Evolutionary conservation across 805 yeast genomes (phyloP), one percentile per base, ranked within the genome.

Genomic region (Yamadazyma sp.): DNA sequence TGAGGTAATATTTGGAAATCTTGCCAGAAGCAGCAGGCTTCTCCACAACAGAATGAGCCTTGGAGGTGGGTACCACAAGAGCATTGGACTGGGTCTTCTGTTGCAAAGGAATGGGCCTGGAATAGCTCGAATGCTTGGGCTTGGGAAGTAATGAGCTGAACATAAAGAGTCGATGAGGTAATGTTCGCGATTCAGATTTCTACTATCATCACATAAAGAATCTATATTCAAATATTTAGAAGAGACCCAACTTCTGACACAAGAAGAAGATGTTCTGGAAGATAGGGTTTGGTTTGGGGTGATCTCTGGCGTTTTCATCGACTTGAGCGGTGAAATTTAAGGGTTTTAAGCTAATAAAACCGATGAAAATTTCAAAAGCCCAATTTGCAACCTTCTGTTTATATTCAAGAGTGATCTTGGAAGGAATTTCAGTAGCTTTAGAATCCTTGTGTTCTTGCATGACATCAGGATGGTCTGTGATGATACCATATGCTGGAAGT

Each of bases 81-180:
- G 28, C 33, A 2, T 30, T 30, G 3, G 23, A 17, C 18, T 33
- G 24, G 18, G 29, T 15, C 4, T 14, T 19, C 18, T 12, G n/a
- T 8, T 32, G 30, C 16, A 28, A 42, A 19, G 28, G 35, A 6
- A 44, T 50, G 3, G 31, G 14, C 23, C 23, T 38, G 3, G 31
- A 18, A 33, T 53, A 52, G 1, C 45, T 33, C 4, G 57, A 43
- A 31, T 60, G 47, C 27, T 56, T 52, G 3, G 70, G 69, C 17
- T 31, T 47, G n/a, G 69, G 60, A 38, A 64, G 52, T 20, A 54
- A 48, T 6, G 63, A 51, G 39, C 69, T 62, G 38, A 63, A 57
- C 69, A 61, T 62, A 9, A 17, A n/a, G n/a, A n/a, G n/a, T n/a
- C n/a, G n/a, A n/a, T n/a, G n/a, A n/a, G n/a, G n/a, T n/a, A n/a